Base-by-base conservation (phyloP, 257 asterid species). In the Lithospermum erythrorhizon region DNA sequence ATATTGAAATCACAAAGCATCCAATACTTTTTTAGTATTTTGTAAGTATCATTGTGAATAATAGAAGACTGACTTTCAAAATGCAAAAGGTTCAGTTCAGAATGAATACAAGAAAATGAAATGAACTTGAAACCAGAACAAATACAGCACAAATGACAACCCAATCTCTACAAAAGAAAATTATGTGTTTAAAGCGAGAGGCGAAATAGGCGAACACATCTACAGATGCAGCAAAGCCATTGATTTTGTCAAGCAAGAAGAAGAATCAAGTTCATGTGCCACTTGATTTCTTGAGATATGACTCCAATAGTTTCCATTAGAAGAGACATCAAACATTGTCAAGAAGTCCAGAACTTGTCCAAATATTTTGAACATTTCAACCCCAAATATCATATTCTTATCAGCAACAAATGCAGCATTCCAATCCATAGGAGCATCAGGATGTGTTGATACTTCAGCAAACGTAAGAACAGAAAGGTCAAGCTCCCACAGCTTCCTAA, bases 351-450 rank as follows among this genome's bases (percentile, higher is more conserved):
- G 63, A 7, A 93, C 95, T 81, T 89, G 97, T 45, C 99, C 99
- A 21, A 93, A 93, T 32, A 93, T 93, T 68, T 93, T 93, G 78
- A 93, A 93, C 95, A 93, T 93, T 64, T 93, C 99, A 0, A 93
- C 76, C 2, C 97, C 99, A n/a, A 86, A 86, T 32, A 93, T 77
- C 25, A 74, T 63, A 35, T 70, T 83, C 54, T 49, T 80, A 23
- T 83, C 97, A n/a, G 81, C 83, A 14, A 87, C 82, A 63, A 93
- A 93, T 21, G 87, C 81, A 32, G 99, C 99, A 57, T 93, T 89
- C 99, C 97, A 88, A 65, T 91, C 98, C 98, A 91, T 91, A 5
- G 98, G 98, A 4, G 97, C 98, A 69, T 91, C 98, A 8, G 98
- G 97, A 63, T 93, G 97, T 5, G 72, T 66, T 4, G 86, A 86